A percentile compares a stretch with the other conserved stretches of the same genome.
phyloP scores from a whole-genome alignment of 2,329 filamentous ascomycete genomes.

The Blastomyces silverae region DNA sequence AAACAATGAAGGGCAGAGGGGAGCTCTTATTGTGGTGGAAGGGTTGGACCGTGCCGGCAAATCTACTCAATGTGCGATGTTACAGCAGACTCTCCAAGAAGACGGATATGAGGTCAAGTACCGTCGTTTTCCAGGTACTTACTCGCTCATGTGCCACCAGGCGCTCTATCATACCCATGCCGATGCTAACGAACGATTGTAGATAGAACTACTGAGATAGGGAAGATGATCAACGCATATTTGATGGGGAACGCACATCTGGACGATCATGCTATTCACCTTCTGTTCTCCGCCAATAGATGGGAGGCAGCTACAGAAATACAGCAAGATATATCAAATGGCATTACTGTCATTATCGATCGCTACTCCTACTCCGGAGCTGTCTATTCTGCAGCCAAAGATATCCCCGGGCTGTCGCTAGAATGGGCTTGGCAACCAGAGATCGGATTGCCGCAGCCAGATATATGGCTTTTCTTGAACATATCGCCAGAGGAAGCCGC shows the following conservation, averaged over 20 bases:
- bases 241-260: constrained; percentile 64
- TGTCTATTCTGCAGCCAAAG: constrained; percentile 86
- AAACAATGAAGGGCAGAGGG: constrained; percentile 31
- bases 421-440: constrained; percentile 81
- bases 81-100: constrained; percentile 51
- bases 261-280: constrained; percentile 83
- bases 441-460: constrained; percentile 76
- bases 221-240: constrained; percentile 79
- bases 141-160: constrained; percentile 17
- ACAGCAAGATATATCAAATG: constrained; percentile 49
- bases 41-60: constrained; percentile 87
- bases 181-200: constrained; percentile 18
- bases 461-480: constrained; percentile 81
- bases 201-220: constrained; percentile 80
- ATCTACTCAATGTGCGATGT: constrained; percentile 73
- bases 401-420: constrained; percentile 61
- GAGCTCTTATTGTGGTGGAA: constrained; percentile 76
- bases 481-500: constrained; percentile 66
- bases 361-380: constrained; percentile 93
- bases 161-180: background rate
- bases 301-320: constrained; percentile 60
- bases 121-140: constrained; percentile 61
- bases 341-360: constrained; percentile 75
- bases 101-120: constrained; percentile 50
- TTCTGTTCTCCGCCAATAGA: constrained; percentile 83